These are phyloP conservation scores for Paramecium tetraurelia DNA, from an alignment of 73 alveolate species.

Conservation along the genomic window DNA sequence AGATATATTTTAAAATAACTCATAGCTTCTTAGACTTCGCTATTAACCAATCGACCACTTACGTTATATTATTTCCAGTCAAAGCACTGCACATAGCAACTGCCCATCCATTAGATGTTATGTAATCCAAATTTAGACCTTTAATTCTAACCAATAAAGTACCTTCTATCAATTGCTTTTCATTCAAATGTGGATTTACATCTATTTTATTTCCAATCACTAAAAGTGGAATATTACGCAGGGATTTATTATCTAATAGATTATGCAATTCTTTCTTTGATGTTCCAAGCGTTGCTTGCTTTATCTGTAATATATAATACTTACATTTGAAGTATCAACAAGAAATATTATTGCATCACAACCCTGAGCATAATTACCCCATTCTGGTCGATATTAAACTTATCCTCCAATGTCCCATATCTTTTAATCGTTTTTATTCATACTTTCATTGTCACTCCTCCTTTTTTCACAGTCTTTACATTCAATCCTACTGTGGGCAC, in stretches of 20 bases:
- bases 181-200: conserved; percentile 86
- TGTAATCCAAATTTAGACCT: conserved; percentile 89
- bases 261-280: conserved; percentile 82
- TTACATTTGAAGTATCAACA: conserved; percentile 81
- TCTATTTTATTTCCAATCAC: conserved; percentile 85
- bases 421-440: background rate
- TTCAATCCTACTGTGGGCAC: conserved; percentile 91
- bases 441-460: conserved; percentile 83
- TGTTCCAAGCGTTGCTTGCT: conserved; percentile 74
- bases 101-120: conserved; percentile 87
- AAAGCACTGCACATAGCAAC: conserved; percentile 83
- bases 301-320: background rate
- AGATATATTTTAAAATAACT: background rate
- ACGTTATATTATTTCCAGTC: conserved; percentile 79
- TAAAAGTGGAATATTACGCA: conserved; percentile 79
- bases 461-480: conserved; percentile 81
- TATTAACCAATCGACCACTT: conserved; percentile 89
- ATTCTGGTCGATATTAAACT: conserved; percentile 86
- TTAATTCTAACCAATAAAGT: background rate
- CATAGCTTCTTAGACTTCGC: conserved; percentile 65
- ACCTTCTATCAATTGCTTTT: conserved; percentile 76
- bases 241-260: conserved; percentile 77
- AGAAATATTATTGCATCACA: conserved; percentile 80
- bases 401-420: conserved; percentile 95
- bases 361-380: conserved; percentile 87